Conservation (phyloP, 1,284 basidiomycete species). For the Violaceomyces palustris region DNA sequence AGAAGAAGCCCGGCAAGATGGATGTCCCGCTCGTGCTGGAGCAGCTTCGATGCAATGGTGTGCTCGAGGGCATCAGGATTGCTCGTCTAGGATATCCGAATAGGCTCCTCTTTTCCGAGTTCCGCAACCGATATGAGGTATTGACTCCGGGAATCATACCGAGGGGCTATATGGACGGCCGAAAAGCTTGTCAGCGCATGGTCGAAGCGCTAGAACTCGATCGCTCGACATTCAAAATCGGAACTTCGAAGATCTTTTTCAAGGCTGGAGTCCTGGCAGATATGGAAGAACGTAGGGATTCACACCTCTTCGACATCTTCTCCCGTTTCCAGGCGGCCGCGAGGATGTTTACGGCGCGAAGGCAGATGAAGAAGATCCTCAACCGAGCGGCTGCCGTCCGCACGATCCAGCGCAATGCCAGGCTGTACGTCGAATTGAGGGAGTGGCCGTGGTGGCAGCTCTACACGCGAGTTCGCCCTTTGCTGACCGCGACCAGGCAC, state of each 20-base stretch:
- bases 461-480: conserved; percentile 84
- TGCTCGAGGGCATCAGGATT: conserved; percentile 96
- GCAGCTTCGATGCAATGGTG: conserved; percentile 96
- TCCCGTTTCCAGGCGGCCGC: conserved; percentile 79
- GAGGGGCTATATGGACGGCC: conserved; percentile 91
- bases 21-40: conserved; percentile 93
- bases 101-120: conserved; percentile 91
- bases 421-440: conserved; percentile 71
- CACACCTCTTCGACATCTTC: conserved; percentile 81
- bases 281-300: conserved; percentile 86
- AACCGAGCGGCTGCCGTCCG: conserved; percentile 86
- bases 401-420: conserved; percentile 88
- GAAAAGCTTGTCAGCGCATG: conserved; percentile 89
- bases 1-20: conserved; percentile 86
- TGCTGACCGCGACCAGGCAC: conserved; percentile 83
- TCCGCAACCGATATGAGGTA: conserved; percentile 93
- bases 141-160: conserved; percentile 88
- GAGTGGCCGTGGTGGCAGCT: conserved; percentile 99
- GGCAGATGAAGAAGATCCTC: conserved; percentile 90
- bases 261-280: conserved; percentile 98
- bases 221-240: conserved; percentile 78
- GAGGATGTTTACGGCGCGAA: conserved; percentile 75
- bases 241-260: conserved; percentile 98
- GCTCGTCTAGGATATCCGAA: conserved; percentile 97
- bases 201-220: conserved; percentile 85